Conservation (phyloP, 495 filamentous ascomycete genomes). For the Talaromyces adpressus region DNA sequence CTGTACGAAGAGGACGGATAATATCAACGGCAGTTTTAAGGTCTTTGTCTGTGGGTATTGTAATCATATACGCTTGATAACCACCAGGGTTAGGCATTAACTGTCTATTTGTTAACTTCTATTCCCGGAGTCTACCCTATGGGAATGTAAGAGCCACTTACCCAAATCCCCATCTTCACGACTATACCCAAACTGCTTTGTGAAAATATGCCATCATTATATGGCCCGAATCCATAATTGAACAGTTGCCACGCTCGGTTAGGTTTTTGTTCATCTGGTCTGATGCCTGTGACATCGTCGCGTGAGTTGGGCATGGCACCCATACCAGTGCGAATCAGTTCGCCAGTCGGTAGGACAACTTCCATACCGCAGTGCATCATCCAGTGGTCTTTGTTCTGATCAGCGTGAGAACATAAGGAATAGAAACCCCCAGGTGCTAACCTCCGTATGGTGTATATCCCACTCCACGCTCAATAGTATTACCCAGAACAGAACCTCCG, state of each 20-base stretch:
- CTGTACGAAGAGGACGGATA: constrained; percentile 40
- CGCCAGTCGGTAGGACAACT: constrained; percentile 48
- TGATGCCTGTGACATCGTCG: not conserved
- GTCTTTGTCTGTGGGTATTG: constrained; percentile 43
- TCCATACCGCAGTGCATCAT: constrained; percentile 50
- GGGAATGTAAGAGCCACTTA: too few species aligned
- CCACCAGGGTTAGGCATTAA: constrained; percentile 44
- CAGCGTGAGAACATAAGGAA: constrained; percentile 9
- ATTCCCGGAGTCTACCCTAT: too few species aligned
- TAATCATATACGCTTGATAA: constrained; percentile 46
- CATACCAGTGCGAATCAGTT: constrained; percentile 52
- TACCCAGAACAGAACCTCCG: constrained; percentile 49
- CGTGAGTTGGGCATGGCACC: constrained; percentile 27
- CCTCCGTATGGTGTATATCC: constrained; percentile 46
- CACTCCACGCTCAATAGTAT: constrained; percentile 49
- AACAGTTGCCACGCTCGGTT: constrained; percentile 39
- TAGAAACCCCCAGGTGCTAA: constrained; percentile 1
- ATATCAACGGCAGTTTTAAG: constrained; percentile 43
- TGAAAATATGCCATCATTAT: constrained; percentile 50
- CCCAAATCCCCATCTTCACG: constrained; percentile 50
- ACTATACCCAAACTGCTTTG: constrained; percentile 54
- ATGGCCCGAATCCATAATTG: constrained; percentile 49
- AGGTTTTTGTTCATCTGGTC: constrained; percentile 17
- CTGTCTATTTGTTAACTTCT: not conserved
- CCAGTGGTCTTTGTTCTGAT: constrained; percentile 39